Conservation (phyloP, 305 asterid genomes). For the Rubia balearica region DNA sequence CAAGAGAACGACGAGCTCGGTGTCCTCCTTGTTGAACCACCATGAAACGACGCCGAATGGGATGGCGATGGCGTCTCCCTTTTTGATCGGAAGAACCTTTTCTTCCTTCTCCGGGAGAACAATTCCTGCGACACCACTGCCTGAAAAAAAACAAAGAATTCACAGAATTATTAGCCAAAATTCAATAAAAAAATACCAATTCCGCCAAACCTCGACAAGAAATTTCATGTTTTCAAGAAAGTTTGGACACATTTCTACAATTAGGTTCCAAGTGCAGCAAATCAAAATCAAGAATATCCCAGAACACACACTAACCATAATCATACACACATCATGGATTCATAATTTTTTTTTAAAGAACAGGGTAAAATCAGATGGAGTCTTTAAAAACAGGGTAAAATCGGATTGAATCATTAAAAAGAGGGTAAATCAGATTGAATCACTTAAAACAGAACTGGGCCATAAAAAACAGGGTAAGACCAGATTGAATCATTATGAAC, state of each 20-base stretch:
- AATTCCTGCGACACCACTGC: slow-evolving; percentile 56
- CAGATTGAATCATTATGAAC: neutral
- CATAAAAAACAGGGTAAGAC: neutral
- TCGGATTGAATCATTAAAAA: too few relatives aligned
- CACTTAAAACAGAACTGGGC: neutral
- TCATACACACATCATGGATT: too few relatives aligned
- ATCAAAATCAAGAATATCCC: neutral
- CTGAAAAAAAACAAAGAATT: slow-evolving; percentile 17
- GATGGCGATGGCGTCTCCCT: slow-evolving; percentile 70
- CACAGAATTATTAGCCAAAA: neutral
- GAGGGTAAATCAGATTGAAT: too few relatives aligned
- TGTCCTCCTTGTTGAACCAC: slow-evolving; percentile 71
- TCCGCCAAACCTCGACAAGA: too few relatives aligned
- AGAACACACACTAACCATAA: too few relatives aligned
- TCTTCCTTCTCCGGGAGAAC: slow-evolving; percentile 72
- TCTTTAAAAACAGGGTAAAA: too few relatives aligned
- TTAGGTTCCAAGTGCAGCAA: neutral
- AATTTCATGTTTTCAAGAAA: too few relatives aligned
- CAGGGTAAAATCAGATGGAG: too few relatives aligned
- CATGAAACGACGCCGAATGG: slow-evolving; percentile 78
- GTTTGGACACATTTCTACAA: neutral
- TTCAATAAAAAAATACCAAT: neutral
- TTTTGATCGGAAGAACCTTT: slow-evolving; percentile 62
- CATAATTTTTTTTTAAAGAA: too few relatives aligned
- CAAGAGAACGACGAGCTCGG: slow-evolving; percentile 63